Evolutionary conservation across 1,284 basidiomycete genomes (phyloP).

Genomic region (Cutaneotrichosporon sp.): DNA sequence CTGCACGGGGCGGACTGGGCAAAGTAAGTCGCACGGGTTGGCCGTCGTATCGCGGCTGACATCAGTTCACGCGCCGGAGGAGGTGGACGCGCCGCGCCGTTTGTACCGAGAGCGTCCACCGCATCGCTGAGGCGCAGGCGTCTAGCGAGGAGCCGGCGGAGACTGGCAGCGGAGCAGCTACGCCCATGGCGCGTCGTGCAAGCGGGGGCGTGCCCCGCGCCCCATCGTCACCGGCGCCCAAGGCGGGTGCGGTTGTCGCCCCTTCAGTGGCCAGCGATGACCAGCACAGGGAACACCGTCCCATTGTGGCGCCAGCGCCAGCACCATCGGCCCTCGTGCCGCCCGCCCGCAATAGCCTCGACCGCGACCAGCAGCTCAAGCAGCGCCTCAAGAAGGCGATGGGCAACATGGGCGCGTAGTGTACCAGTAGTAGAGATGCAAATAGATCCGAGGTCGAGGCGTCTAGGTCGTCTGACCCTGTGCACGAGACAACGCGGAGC

Average conservation of each 20-base stretch:
- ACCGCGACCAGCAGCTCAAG: constrained; percentile 47
- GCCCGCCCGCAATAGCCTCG: neutral
- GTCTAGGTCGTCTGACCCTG: too few species aligned
- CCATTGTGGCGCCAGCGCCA: constrained; percentile 11
- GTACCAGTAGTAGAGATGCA: constrained; percentile 5
- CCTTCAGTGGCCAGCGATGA: neutral
- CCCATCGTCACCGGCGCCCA: constrained; percentile 1
- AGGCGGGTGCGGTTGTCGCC: neutral
- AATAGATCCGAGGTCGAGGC: neutral
- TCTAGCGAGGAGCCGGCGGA: constrained; percentile 25
- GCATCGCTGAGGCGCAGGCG: constrained; percentile 44
- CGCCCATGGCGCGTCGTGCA: constrained; percentile 4
- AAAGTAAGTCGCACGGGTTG: constrained; percentile 58
- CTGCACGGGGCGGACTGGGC: constrained; percentile 76
- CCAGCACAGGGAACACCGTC: constrained; percentile 11
- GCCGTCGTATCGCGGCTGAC: neutral
- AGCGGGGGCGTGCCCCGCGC: neutral
- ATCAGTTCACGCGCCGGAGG: constrained; percentile 75
- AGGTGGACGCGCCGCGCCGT: constrained; percentile 81
- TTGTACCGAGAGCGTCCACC: constrained; percentile 67
- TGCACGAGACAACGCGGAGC: too few species aligned
- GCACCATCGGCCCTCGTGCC: constrained; percentile 5
- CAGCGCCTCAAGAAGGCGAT: constrained; percentile 53
- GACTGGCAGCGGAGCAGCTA: constrained; percentile 9
- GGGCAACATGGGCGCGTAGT: constrained; percentile 48